Base-by-base conservation (phyloP, 1,284 basidiomycete species). In the Phylloboletellus chloephorus region DNA sequence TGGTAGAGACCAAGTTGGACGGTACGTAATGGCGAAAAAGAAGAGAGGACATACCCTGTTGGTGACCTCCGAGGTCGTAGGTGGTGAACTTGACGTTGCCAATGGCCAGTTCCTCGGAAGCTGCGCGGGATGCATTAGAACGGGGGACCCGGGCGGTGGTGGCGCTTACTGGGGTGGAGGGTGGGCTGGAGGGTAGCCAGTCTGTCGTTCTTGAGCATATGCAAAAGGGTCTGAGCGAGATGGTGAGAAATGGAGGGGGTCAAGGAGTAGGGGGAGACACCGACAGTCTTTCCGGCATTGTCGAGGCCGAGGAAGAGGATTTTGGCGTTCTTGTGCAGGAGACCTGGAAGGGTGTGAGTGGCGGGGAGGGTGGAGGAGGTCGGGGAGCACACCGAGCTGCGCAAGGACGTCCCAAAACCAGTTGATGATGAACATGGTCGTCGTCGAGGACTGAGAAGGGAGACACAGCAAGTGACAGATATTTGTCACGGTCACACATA, bases 121-220 rank as follows among this genome's bases (percentile, higher is more conserved):
- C 94, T 97, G 54, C 13, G n/a, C 26, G 12, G 31, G 26, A 44
- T 33, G 32, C 15, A 37, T 44, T 31, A 47, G 28, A 39, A 4
- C 3, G 3, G 5, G 30, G 31, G 9, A 40, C 23, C 24, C n/a
- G 22, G n/a, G 19, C 6, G 8, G 12, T 13, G 21, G 11, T 3
- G 13, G 25, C 11, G 26, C 73, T 57, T 64, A 96, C 94, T 98
- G n/a, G 96, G 96, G 67, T 98, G 95, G 46, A 98, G 86, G 22
- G 96, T 99, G 24, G 96, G 96, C 69, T 98, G 96, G 53, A 99
- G 76, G 20, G 93, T 96, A 19, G 96, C 96, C 47, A 98, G 78
- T 56, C 96, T 81, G 74, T 98, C 96, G 61, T 98, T 99, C 79
- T 99, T 99, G 62, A 99, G 77, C 96, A 98, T 98, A 71, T 99